Percentiles rank a stretch among this genome's conserved stretches.
Conservation (phyloP, 177 flowering plant species). For the Vitis hybrid region DNA sequence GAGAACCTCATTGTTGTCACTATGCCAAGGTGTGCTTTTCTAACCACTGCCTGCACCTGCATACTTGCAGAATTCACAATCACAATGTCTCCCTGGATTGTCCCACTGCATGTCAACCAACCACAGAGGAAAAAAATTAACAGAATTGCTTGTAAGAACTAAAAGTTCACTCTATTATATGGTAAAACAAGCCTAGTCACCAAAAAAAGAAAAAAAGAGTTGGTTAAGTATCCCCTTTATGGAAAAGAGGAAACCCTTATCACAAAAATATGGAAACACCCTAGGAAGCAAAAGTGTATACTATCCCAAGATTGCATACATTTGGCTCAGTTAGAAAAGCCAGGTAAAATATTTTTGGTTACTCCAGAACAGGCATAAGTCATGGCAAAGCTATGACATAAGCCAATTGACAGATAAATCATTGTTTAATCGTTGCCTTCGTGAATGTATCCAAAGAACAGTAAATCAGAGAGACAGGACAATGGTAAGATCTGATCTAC, state of each 20-base stretch:
- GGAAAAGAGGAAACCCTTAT: background rate
- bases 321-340: too few species aligned
- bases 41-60: conserved; percentile 43
- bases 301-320: background rate
- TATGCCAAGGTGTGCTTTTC: conserved; percentile 75
- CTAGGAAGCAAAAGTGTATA: background rate
- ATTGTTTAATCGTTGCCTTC: background rate
- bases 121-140: background rate
- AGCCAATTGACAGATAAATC: background rate
- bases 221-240: background rate
- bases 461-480: background rate
- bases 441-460: background rate
- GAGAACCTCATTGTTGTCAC: conserved; percentile 78
- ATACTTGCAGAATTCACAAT: conserved; percentile 50
- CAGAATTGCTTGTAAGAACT: background rate
- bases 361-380: background rate
- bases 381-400: background rate
- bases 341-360: background rate
- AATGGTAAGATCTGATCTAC: background rate
- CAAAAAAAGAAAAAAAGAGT: background rate
- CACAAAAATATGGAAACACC: conserved; percentile 1
- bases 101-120: conserved; percentile 61
- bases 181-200: background rate
- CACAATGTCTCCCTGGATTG: conserved; percentile 64
- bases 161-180: background rate